Percentiles rank a stretch among this genome's conserved stretches.
Conservation (phyloP, 805 yeast genomes). For the Deakozyma indianensis region DNA sequence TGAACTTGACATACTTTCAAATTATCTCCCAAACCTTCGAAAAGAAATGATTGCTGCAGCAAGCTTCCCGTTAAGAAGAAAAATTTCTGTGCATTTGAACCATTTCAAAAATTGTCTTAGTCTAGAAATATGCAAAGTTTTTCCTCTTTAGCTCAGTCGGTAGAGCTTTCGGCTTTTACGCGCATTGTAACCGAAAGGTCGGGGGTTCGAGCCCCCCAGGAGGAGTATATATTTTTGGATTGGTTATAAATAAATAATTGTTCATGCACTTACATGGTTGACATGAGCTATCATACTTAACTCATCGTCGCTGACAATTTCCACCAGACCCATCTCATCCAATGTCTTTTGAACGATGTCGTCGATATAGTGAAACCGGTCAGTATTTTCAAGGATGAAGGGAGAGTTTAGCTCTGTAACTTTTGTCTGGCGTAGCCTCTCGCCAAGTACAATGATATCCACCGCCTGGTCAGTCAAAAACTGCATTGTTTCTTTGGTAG, state of each 20-base stretch:
- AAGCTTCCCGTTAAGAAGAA: no score
- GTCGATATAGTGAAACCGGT: neutral
- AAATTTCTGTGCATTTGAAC: no score
- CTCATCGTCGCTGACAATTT: neutral
- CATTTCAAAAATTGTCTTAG: no score
- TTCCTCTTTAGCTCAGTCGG: conserved; percentile 2
- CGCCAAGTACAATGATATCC: neutral
- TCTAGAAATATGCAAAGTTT: no score
- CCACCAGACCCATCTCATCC: neutral
- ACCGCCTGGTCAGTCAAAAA: neutral
- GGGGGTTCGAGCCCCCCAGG: conserved; percentile 2
- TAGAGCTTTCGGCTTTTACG: conserved; percentile 1
- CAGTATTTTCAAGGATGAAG: neutral
- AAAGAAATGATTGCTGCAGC: no score
- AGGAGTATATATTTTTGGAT: neutral
- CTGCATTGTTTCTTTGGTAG: neutral
- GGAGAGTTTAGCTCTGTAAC: neutral
- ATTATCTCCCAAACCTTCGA: no score
- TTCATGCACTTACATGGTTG: no score
- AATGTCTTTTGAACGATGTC: neutral
- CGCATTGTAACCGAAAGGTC: neutral
- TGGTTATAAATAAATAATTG: no score
- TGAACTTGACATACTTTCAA: no score
- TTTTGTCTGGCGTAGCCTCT: neutral
- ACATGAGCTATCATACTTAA: neutral